Conservation (phyloP, 1,139 yeast genomes). For the Hansenula sp. region DNA sequence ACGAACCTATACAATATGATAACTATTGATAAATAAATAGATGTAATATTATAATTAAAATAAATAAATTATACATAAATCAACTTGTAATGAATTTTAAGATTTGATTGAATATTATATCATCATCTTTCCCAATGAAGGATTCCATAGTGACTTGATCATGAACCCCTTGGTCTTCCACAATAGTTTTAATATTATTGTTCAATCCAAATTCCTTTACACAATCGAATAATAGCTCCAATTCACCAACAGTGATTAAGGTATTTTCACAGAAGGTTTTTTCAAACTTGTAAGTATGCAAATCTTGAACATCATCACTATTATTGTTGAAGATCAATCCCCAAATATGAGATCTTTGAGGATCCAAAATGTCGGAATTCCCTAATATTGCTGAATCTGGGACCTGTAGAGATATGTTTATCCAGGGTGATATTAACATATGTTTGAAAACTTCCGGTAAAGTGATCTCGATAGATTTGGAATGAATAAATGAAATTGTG, state of each 20-base stretch:
- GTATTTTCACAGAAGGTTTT: not conserved
- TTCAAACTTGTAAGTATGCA: not conserved
- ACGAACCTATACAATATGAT: too few species aligned
- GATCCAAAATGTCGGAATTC: not conserved
- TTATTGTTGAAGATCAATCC: not conserved
- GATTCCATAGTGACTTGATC: not conserved
- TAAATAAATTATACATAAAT: too few species aligned
- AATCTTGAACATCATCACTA: constrained; percentile 25
- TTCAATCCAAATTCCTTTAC: not conserved
- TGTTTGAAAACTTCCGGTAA: not conserved
- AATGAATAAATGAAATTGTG: not conserved
- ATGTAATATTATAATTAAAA: too few species aligned
- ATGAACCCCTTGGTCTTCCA: constrained; percentile 1
- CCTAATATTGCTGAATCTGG: not conserved
- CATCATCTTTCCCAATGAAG: not conserved
- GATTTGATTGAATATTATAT: not conserved
- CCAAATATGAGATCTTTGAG: not conserved
- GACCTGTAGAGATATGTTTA: not conserved
- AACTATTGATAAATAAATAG: too few species aligned
- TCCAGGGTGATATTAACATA: constrained; percentile 5
- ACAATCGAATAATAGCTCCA: not conserved
- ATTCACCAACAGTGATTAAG: not conserved
- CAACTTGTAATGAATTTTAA: not conserved
- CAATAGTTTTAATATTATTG: not conserved
- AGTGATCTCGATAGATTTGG: not conserved